Evolutionary conservation across 1,139 yeast genomes (phyloP), one percentile per base, ranked within the genome.

Genomic region (Kurtzmaniella quercitrusa): DNA sequence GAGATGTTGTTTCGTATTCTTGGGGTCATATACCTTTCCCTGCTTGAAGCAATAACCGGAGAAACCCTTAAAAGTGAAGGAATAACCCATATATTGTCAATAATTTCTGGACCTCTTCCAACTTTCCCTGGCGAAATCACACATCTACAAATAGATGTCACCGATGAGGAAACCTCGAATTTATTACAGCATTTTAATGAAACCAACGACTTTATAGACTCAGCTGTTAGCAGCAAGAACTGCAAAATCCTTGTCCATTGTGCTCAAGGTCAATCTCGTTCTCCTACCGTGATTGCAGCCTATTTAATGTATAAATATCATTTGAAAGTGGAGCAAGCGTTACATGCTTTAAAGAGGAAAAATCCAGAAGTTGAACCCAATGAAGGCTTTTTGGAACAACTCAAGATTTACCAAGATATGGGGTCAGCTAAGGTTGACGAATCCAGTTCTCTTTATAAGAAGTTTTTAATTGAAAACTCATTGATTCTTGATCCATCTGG

Each of bases 261-360:
- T 59, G 88, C 90, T 45, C 96, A 96, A 25, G 98, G 98, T 1
- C 78, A 82, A 23, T 87, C 96, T 2, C 68, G 98, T 50, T 85
- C 96, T 1, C 88, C 80, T 0, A 68, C 95, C 0, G 69, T 89
- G 27, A 68, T 82, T 12, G 73, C 82, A 37, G 95, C 95, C 2
- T 93, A 85, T 59, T 63, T 93, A 48, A 90, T 93, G 94, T 77
- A 79, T 56, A 75, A 79, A 48, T 81, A 84, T 61, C 74, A 79
- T 8, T 71, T 88, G 59, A 65, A 68, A 8, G 64, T 79, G 15
- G 69, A 75, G 11, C 82, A 82, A 49, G 85, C 96, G 0, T 55
- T 87, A 9, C 81, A 85, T 61, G 90, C 91, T 0, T 82, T 93
- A 17, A 75, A 72, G 51, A 62, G 90, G 45, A 82, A 77, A 50